phyloP scores from a whole-genome alignment of 768 basidiomycete genomes.

The Termitomyces sp. region DNA sequence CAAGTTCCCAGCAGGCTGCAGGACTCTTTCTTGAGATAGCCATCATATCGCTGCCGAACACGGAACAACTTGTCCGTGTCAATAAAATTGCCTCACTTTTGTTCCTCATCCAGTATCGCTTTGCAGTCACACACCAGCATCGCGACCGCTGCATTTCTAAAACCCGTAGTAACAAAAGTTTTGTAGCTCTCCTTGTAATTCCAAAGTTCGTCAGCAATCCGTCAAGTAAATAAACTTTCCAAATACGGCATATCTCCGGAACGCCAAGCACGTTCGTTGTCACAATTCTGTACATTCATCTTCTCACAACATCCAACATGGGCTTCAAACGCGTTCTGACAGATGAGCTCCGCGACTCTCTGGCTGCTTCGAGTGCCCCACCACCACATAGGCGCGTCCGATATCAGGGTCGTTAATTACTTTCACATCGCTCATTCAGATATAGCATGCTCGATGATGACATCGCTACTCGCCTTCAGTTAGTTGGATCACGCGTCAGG shows the following conservation, averaged over 20 bases:
- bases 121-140: background rate
- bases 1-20: constrained; percentile 8
- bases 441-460: constrained; percentile 42
- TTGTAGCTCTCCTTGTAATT: background rate
- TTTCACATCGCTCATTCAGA: background rate
- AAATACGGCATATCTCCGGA: background rate
- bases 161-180: background rate
- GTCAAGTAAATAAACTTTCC: background rate
- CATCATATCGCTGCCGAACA: constrained; percentile 14
- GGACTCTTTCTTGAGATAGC: constrained; percentile 5
- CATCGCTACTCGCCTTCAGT: constrained; percentile 48
- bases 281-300: background rate
- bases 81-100: background rate
- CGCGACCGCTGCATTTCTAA: background rate
- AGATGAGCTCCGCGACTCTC: constrained; percentile 17
- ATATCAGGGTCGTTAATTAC: background rate
- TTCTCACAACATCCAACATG: constrained; percentile 5
- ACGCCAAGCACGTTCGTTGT: constrained; percentile 1
- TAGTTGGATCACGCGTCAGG: constrained; percentile 52
- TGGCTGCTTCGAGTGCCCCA: constrained; percentile 10
- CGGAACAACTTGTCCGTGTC: constrained; percentile 11
- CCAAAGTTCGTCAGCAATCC: background rate
- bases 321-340: constrained; percentile 24
- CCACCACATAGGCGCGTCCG: constrained; percentile 12
- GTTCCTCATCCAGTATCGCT: background rate